phyloP scores from a whole-genome alignment of 1,139 yeast genomes.

The Protomyces gravidus region DNA sequence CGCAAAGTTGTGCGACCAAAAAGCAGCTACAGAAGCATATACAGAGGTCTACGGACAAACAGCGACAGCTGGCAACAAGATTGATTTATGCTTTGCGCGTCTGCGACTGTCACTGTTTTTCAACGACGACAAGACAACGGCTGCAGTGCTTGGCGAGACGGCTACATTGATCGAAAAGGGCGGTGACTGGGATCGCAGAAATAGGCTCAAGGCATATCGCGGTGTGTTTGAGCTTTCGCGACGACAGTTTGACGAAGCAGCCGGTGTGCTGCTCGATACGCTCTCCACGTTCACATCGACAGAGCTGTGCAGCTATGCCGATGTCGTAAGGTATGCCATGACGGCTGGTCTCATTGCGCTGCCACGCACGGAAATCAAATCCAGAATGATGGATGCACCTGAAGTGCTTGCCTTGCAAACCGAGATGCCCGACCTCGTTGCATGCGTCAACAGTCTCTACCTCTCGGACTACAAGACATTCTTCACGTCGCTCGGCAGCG shows the following conservation, averaged over 20 bases:
- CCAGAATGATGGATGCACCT: constrained; percentile 85
- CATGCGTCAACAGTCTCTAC: constrained; percentile 83
- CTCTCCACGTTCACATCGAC: constrained; percentile 95
- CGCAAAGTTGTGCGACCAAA: constrained; percentile 69
- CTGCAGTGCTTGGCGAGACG: constrained; percentile 69
- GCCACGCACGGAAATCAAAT: constrained; percentile 78
- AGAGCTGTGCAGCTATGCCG: constrained; percentile 83
- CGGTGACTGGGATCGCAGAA: constrained; percentile 99
- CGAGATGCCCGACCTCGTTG: constrained; percentile 66
- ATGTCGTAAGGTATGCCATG: constrained; percentile 82
- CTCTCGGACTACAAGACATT: constrained; percentile 81
- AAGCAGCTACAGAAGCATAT: constrained; percentile 67
- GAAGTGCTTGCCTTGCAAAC: constrained; percentile 80
- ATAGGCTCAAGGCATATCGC: constrained; percentile 83
- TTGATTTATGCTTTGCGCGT: constrained; percentile 75
- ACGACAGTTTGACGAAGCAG: constrained; percentile 78
- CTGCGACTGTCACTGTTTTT: constrained; percentile 84
- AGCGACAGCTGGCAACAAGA: constrained; percentile 76
- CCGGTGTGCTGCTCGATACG: constrained; percentile 78
- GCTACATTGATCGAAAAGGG: constrained; percentile 79
- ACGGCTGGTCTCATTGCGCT: constrained; percentile 78
- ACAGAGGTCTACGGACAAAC: constrained; percentile 73
- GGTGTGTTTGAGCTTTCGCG: constrained; percentile 82
- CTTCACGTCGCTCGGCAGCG: constrained; percentile 71
- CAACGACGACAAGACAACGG: constrained; percentile 66